phyloP scores from a whole-genome alignment of 352 stramenopile genomes.

The Nothophytophthora sp. region DNA sequence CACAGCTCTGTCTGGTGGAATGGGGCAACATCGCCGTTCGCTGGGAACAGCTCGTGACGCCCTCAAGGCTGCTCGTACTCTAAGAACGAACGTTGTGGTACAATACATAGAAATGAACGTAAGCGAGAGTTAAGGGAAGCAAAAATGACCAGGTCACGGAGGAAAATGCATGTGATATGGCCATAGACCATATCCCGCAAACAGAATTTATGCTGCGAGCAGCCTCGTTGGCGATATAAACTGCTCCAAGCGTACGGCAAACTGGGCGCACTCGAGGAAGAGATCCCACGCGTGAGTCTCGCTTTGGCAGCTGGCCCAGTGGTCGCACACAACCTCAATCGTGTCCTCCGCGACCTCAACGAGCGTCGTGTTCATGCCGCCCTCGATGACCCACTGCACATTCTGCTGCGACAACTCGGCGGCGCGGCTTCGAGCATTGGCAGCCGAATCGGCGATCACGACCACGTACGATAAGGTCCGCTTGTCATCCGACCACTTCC shows the following conservation, averaged over 20 bases:
- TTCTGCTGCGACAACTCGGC: slow-evolving; percentile 6
- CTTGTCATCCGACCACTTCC: slow-evolving; percentile 1
- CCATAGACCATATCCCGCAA: too few relatives aligned
- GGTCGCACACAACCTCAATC: slow-evolving; percentile 24
- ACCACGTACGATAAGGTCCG: slow-evolving; percentile 9
- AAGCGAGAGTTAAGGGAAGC: too few relatives aligned
- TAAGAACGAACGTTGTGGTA: too few relatives aligned
- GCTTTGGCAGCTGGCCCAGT: slow-evolving; percentile 25
- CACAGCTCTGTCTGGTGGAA: too few relatives aligned
- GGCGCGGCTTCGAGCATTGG: slow-evolving; percentile 10
- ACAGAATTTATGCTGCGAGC: too few relatives aligned
- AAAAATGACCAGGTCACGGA: too few relatives aligned
- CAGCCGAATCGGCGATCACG: slow-evolving; percentile 13
- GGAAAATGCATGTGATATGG: too few relatives aligned
- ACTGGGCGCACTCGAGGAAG: slow-evolving; percentile 36
- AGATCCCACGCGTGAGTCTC: slow-evolving; percentile 34
- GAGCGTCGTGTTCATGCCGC: slow-evolving; percentile 14
- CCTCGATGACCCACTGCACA: slow-evolving; percentile 23
- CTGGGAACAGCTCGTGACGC: too few relatives aligned
- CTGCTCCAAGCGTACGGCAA: slow-evolving; percentile 1
- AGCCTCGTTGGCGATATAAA: slow-evolving; percentile 10
- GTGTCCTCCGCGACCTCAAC: slow-evolving; percentile 12
- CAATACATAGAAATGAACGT: too few relatives aligned
- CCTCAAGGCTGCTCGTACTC: too few relatives aligned
- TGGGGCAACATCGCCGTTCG: too few relatives aligned